A percentile compares a stretch with the other conserved stretches of the same genome.
Conservation (phyloP, 1,139 yeast species). For the Zygosaccharomyces pseudobailii region DNA sequence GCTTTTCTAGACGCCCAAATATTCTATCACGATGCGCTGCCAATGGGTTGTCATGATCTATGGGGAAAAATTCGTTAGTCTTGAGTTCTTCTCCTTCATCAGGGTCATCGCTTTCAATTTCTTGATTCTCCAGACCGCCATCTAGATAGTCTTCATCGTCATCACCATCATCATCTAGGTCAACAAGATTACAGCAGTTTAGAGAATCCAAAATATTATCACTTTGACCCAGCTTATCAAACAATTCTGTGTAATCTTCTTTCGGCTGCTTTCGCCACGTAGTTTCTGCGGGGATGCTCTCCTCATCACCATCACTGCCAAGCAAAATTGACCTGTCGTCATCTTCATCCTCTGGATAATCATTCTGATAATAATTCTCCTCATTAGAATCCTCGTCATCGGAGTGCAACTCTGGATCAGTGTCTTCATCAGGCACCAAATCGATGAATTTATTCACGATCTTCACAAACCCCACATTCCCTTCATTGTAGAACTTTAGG, state of each 20-base stretch:
- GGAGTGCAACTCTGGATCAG: conserved; percentile 38
- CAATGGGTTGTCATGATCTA: conserved; percentile 53
- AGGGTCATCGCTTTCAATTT: conserved; percentile 28
- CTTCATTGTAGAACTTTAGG: conserved; percentile 39
- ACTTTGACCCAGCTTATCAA: conserved; percentile 32
- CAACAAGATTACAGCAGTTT: conserved; percentile 21
- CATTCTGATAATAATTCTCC: conserved; percentile 86
- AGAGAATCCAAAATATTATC: conserved; percentile 28
- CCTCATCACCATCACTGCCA: conserved; percentile 37
- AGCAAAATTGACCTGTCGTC: conserved; percentile 41
- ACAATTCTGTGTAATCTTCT: conserved; percentile 29
- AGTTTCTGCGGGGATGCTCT: conserved; percentile 16
- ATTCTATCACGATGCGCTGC: conserved; percentile 62
- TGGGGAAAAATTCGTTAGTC: conserved; percentile 48
- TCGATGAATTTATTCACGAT: conserved; percentile 66
- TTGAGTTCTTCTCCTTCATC: conserved; percentile 31
- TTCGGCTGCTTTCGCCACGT: conserved; percentile 16
- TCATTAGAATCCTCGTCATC: conserved; percentile 83
- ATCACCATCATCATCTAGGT: conserved; percentile 26
- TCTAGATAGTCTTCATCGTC: conserved; percentile 20
- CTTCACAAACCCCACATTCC: conserved; percentile 57
- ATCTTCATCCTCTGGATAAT: conserved; percentile 92
- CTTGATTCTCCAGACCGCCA: conserved; percentile 31
- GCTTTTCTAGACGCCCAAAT: conserved; percentile 50
- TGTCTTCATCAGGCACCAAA: conserved; percentile 47